These are phyloP conservation scores for Malus orientalis DNA, from an alignment of 306 rosid genomes.

Conservation along the genomic window DNA sequence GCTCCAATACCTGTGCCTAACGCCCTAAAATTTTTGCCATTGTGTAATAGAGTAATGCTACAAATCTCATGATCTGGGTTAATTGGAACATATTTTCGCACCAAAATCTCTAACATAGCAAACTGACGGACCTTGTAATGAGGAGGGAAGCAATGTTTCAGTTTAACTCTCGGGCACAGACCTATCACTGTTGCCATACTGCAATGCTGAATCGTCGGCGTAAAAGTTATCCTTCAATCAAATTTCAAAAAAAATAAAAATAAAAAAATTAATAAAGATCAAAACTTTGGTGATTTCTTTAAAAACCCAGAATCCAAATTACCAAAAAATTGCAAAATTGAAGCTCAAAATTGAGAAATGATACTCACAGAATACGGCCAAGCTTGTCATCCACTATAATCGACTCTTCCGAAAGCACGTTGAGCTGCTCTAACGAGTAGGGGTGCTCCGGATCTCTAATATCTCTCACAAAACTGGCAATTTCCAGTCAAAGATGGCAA, in stretches of 20 bases:
- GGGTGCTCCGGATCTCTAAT: constrained; percentile 99
- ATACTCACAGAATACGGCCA: constrained; percentile 68
- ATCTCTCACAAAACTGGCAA: constrained; percentile 78
- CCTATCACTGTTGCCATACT: constrained; percentile 98
- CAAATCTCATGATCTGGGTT: no score
- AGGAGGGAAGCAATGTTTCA: constrained; percentile 77
- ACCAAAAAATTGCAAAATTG: not conserved
- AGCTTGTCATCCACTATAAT: constrained; percentile 83
- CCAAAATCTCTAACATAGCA: no score
- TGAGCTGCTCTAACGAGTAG: constrained; percentile 91
- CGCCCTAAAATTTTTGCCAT: no score
- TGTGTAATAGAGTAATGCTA: no score
- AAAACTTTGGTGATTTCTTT: not conserved
- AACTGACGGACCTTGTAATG: no score
- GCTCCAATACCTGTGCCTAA: no score
- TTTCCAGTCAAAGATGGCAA: constrained; percentile 57
- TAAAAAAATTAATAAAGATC: not conserved
- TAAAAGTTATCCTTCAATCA: constrained; percentile 71
- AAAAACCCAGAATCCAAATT: not conserved
- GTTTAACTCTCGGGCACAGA: constrained; percentile 83
- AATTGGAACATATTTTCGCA: no score
- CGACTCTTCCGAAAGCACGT: constrained; percentile 91
- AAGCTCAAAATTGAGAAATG: not conserved
- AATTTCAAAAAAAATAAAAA: not conserved
- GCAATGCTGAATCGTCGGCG: constrained; percentile 94